Base-by-base conservation (phyloP, 2,329 filamentous ascomycete genomes). In the Colletotrichum abscissum region DNA sequence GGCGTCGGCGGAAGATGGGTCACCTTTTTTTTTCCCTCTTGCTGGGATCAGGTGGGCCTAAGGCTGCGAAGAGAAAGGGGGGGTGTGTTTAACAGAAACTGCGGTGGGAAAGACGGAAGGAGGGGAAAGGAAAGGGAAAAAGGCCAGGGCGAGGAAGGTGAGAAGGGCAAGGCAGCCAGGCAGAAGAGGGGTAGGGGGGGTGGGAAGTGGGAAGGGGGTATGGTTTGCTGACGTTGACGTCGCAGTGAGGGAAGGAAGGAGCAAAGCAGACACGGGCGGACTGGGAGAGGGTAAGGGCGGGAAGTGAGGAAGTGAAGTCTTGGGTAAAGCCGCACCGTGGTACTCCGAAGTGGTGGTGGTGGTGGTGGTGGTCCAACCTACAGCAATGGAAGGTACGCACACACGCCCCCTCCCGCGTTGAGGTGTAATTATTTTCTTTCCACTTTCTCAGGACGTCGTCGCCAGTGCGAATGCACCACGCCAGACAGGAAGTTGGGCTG, bases 1-100 rank as follows among this genome's bases (percentile, higher is more conserved):
- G 70, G 70, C 70, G 67, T 65, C 67, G 67, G 70, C 35, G 67
- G 60, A 62, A 65, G 63, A 70, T 70, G 66, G 70, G 56, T 68
- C 67, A 38, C 66, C 24, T 6, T 54, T 49, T 49, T 46, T 19
- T 49, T 49, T 49, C 19, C 52, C 59, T 70, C 52, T 65, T 70
- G 70, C 70, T 73, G 49, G 70, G 70, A 66, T 70, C 67, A 49
- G 67, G 70, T 56, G 49, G 59, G 63, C 26, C 56, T 42, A 35
- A 54, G 65, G 56, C 65, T 38, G 42, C 30, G 7, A 56, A 28
- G 38, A 42, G 38, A 42, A 12, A 35, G 16, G 22, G 62, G 63
- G 42, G 54, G 65, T 62, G 30, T 66, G n/a, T 52, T 69, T 72
- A 63, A 57, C 4, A 65, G 28, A 35, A 12, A 35, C 11, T 35